Conservation (phyloP, 1,284 basidiomycete species). For the Trichosporon faecale region DNA sequence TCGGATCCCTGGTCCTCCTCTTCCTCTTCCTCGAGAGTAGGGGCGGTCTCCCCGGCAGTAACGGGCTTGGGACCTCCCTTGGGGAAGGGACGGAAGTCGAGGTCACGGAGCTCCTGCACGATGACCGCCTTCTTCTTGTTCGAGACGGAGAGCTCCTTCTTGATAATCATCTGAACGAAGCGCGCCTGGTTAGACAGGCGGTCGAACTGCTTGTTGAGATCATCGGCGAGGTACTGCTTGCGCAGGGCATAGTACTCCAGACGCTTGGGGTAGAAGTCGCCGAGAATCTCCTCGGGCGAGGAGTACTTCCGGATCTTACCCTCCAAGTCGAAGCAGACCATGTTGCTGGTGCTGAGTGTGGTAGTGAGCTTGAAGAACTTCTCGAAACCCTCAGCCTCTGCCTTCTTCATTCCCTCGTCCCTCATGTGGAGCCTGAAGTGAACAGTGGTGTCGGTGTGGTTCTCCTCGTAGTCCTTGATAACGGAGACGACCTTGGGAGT, state of each 20-base stretch:
- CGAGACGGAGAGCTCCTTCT: slow-evolving; percentile 80
- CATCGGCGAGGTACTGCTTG: slow-evolving; percentile 86
- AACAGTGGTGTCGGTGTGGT: slow-evolving; percentile 88
- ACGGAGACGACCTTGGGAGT: slow-evolving; percentile 60
- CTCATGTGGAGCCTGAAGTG: slow-evolving; percentile 82
- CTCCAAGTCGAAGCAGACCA: slow-evolving; percentile 97
- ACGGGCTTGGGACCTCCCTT: slow-evolving; percentile 60
- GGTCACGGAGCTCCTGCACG: slow-evolving; percentile 75
- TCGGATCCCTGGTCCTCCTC: slow-evolving; percentile 56
- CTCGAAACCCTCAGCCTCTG: slow-evolving; percentile 79
- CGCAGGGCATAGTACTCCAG: slow-evolving; percentile 90
- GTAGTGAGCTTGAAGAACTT: slow-evolving; percentile 88
- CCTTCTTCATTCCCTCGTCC: slow-evolving; percentile 76
- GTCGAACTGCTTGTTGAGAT: slow-evolving; percentile 79
- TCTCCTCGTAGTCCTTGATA: slow-evolving; percentile 87
- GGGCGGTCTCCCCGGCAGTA: slow-evolving; percentile 68
- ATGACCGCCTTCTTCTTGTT: slow-evolving; percentile 88
- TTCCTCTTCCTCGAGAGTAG: slow-evolving; percentile 61
- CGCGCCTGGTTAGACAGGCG: slow-evolving; percentile 91
- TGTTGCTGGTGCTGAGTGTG: slow-evolving; percentile 86
- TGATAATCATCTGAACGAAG: slow-evolving; percentile 95
- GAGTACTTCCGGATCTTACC: slow-evolving; percentile 95
- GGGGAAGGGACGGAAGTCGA: slow-evolving; percentile 86
- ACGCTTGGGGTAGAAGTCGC: slow-evolving; percentile 89
- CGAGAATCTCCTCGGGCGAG: slow-evolving; percentile 84